These are phyloP conservation scores for Pecoramyces ruminantium DNA, from an alignment of 192 early-diverging fungal genomes.

Conservation along the genomic window DNA sequence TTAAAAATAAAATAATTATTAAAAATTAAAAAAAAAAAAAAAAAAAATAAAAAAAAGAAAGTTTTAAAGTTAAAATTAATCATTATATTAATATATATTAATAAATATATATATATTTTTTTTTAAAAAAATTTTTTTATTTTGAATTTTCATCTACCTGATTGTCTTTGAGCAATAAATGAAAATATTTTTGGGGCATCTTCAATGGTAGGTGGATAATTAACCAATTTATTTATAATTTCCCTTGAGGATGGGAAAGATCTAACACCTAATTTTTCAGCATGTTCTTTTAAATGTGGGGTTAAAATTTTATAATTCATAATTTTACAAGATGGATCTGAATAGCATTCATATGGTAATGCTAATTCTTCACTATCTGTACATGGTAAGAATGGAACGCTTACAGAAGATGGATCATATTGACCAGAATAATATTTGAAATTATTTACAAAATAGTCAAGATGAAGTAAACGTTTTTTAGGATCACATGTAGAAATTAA, in stretches of 20 bases:
- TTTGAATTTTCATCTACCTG: too few species aligned
- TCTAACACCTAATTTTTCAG: slow-evolving; percentile 45
- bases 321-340: slow-evolving; percentile 31
- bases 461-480: slow-evolving; percentile 19
- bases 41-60: too few species aligned
- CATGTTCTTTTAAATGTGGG: slow-evolving; percentile 20
- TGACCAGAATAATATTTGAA: slow-evolving; percentile 31
- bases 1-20: too few species aligned
- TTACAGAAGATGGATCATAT: slow-evolving; percentile 28
- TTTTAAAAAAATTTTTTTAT: too few species aligned
- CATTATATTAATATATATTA: too few species aligned
- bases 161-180: slow-evolving; percentile 34
- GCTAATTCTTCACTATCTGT: slow-evolving; percentile 13
- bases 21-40: too few species aligned
- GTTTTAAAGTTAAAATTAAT: too few species aligned
- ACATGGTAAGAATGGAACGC: slow-evolving; percentile 44
- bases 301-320: slow-evolving; percentile 51
- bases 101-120: too few species aligned
- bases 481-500: neutral
- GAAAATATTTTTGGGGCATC: slow-evolving; percentile 41
- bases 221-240: slow-evolving; percentile 16
- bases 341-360: slow-evolving; percentile 44
- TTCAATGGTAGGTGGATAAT: slow-evolving; percentile 6
- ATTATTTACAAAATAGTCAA: slow-evolving; percentile 57
- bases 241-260: slow-evolving; percentile 28